Evolutionary conservation across 495 filamentous ascomycete genomes (phyloP).

Genomic region (Baudoinia panamericana): DNA sequence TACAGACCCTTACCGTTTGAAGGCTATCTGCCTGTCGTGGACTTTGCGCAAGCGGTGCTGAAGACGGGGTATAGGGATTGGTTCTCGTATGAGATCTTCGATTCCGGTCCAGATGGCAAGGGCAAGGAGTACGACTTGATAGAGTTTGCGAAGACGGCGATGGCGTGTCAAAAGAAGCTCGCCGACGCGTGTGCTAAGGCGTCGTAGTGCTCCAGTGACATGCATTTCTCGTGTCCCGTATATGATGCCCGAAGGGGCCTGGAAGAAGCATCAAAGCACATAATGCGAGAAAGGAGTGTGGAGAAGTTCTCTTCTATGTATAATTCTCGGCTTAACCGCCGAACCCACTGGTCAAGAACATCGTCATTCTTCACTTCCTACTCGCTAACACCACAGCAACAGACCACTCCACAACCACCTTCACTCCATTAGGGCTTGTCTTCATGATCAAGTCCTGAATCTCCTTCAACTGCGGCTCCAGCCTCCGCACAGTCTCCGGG

Average conservation of each 20-base stretch:
- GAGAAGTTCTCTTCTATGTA: too few species aligned
- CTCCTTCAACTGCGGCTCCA: slow-evolving; percentile 17
- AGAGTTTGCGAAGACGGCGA: slow-evolving; percentile 46
- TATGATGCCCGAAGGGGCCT: too few species aligned
- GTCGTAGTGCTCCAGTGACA: too few species aligned
- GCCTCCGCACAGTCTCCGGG: not conserved
- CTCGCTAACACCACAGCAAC: slow-evolving; percentile 16
- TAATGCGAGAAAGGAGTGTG: too few species aligned
- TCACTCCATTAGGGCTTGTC: slow-evolving; percentile 12
- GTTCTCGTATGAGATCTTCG: slow-evolving; percentile 69
- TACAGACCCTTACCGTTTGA: slow-evolving; percentile 57
- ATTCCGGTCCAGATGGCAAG: slow-evolving; percentile 46
- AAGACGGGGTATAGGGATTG: slow-evolving; percentile 58
- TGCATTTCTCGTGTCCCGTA: too few species aligned
- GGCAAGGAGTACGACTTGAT: slow-evolving; percentile 47
- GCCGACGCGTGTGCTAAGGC: slow-evolving; percentile 34
- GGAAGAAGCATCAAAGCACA: too few species aligned
- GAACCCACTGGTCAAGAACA: too few species aligned
- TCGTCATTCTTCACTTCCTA: slow-evolving; percentile 4
- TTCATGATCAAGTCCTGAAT: slow-evolving; percentile 11
- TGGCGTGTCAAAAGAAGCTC: slow-evolving; percentile 42
- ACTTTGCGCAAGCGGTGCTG: slow-evolving; percentile 53
- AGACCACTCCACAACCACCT: slow-evolving; percentile 15
- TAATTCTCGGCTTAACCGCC: too few species aligned
- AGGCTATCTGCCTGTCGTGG: slow-evolving; percentile 57